phyloP scores from a whole-genome alignment of 331 rosid species.

The Telfairia occidentalis region DNA sequence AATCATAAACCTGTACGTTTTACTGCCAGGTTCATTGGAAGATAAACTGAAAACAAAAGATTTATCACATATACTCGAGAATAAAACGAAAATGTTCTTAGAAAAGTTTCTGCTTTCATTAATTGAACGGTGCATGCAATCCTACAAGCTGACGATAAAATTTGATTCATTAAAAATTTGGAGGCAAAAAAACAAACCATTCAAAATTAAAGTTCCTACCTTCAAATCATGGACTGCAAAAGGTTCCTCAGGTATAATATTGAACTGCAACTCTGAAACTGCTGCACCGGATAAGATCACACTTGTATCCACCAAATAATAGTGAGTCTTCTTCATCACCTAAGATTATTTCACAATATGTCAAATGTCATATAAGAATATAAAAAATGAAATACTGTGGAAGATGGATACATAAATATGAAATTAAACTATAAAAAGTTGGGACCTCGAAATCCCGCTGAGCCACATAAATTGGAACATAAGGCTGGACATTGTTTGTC shows the following conservation, averaged over 20 bases:
- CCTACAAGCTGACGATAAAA: neutral
- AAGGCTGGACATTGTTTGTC: constrained; percentile 92
- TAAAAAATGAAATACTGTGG: neutral
- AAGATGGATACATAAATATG: neutral
- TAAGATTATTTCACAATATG: constrained; percentile 24
- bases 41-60: neutral
- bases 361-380: neutral
- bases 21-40: neutral
- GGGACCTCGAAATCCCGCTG: constrained; percentile 82
- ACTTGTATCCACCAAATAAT: constrained; percentile 77
- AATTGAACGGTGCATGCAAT: neutral
- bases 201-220: constrained; percentile 26
- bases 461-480: constrained; percentile 75
- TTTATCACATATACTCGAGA: neutral
- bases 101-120: neutral
- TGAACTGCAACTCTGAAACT: constrained; percentile 82
- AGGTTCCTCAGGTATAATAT: constrained; percentile 55
- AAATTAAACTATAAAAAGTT: neutral
- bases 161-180: neutral
- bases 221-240: constrained; percentile 57
- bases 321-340: constrained; percentile 95
- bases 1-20: neutral
- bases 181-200: neutral
- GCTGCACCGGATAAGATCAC: constrained; percentile 71
- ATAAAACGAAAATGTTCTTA: neutral